Base-by-base conservation (phyloP, 202 grass and related monocot species). In the Elaeis oleifera region DNA sequence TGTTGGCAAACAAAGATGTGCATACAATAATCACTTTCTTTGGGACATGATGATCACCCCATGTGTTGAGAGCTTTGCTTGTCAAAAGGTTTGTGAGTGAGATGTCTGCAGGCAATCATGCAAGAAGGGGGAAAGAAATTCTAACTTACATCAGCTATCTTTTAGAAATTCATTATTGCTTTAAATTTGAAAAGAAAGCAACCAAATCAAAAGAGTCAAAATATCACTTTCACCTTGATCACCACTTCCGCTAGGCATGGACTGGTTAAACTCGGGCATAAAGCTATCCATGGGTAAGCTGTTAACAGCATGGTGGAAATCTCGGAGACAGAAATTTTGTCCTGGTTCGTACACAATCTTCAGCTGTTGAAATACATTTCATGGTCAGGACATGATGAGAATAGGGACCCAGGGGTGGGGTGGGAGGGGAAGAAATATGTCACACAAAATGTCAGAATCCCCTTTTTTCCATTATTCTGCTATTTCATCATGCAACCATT, bases 11-110 rank as follows among this genome's bases (percentile, higher is more conserved):
- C 63, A 72, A 59, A 71, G 79, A 85, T 24, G 85, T 83, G 74
- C 77, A 91, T 76, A 97, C 67, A 52, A 77, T 79, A 81, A 97
- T 69, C 53, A 97, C 76, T 83, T 91, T 91, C 79, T 91, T 97
- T 69, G 87, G 90, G 48, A 91, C 74, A 54, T 86, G 76, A 77
- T 86, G 84, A 79, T 56, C 58, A 36, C 79, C 85, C 92, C 88
- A 92, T 70, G 72, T 71, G 88, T 89, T 89, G 19, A 97, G 70
- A 61, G 75, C 77, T 53, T 80, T 81, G 66, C 79, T 80, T 69
- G 77, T 92, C 70, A 97, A 89, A 60, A 92, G 82, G 62, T 79
- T 63, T 17, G 24, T 26, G 57, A 91, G 53, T 58, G 87, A 67
- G 19, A 89, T 76, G 51, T 85, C 92, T 91, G 73, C 62, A 72